Evolutionary conservation across 129 eudicot genomes (phyloP).

Genomic region (Flaveria linearis): DNA sequence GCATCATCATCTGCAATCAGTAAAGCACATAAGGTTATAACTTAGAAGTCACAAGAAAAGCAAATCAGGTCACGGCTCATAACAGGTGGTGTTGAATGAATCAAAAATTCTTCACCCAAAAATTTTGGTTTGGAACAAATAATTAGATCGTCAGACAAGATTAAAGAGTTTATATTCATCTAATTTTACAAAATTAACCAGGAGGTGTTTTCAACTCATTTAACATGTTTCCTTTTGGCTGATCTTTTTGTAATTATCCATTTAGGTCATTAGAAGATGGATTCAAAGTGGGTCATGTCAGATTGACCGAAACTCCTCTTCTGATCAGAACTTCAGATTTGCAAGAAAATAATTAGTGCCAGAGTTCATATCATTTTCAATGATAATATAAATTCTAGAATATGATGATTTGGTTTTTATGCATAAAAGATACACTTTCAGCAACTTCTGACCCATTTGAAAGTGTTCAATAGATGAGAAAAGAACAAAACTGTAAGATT

Average conservation of each 20-base stretch:
- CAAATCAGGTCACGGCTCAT: not conserved
- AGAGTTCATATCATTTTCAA: not conserved
- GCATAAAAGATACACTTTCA: not conserved
- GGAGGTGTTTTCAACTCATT: not conserved
- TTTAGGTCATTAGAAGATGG: not conserved
- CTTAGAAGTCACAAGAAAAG: not conserved
- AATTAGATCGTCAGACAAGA: not conserved
- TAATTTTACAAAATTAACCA: not conserved
- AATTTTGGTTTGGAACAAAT: not conserved
- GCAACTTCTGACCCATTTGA: not conserved
- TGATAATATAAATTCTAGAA: not conserved
- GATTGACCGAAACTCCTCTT: not conserved
- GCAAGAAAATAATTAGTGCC: not conserved
- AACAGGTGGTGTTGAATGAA: not conserved
- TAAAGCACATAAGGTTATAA: not conserved
- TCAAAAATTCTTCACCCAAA: not conserved
- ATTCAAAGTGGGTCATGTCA: not conserved
- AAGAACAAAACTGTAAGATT: slow-evolving; percentile 2
- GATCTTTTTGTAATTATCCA: not conserved
- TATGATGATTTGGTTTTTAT: not conserved
- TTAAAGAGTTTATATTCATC: not conserved
- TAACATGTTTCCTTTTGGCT: not conserved
- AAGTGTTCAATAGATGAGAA: not conserved
- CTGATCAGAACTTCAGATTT: not conserved
- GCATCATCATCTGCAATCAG: slow-evolving; percentile 62